phyloP scores from a whole-genome alignment of 2,329 filamentous ascomycete genomes.

The Aspergillus proliferans region DNA sequence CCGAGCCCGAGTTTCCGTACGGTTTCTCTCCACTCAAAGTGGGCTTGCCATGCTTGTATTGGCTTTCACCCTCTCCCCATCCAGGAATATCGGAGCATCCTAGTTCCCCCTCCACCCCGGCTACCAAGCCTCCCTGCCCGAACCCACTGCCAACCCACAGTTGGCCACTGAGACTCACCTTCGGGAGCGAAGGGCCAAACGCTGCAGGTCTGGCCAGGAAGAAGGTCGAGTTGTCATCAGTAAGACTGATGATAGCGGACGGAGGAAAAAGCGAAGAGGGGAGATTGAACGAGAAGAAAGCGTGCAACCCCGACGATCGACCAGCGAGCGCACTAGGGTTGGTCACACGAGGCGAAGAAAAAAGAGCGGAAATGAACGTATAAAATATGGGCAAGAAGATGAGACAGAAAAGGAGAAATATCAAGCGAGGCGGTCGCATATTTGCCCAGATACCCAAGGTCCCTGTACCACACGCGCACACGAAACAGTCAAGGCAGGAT shows the following conservation, averaged over 20 bases:
- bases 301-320: conserved; percentile 45
- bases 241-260: conserved; percentile 90
- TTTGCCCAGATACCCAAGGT: conserved; percentile 11
- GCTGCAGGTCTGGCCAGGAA: conserved; percentile 90
- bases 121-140: conserved; percentile 57
- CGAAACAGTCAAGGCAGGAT: conserved; percentile 3
- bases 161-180: conserved; percentile 74
- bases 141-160: conserved; percentile 93
- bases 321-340: conserved; percentile 31
- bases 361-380: conserved; percentile 42
- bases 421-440: conserved; percentile 44
- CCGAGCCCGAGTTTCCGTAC: conserved; percentile 17
- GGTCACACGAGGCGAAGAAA: conserved; percentile 32
- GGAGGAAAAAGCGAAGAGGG: conserved; percentile 88
- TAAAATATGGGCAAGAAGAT: conserved; percentile 44
- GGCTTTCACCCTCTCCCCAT: conserved; percentile 62
- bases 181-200: conserved; percentile 75
- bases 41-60: conserved; percentile 19
- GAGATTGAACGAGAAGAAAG: conserved; percentile 64
- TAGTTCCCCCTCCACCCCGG: conserved; percentile 68
- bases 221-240: conserved; percentile 96
- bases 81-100: conserved; percentile 92
- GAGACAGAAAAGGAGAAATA: conserved; percentile 42
- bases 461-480: conserved; percentile 1
- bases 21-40: conserved; percentile 15